Percentiles rank a stretch among this genome's conserved stretches.
Conservation (phyloP, 345 rosid species). For the Camelina neglecta region DNA sequence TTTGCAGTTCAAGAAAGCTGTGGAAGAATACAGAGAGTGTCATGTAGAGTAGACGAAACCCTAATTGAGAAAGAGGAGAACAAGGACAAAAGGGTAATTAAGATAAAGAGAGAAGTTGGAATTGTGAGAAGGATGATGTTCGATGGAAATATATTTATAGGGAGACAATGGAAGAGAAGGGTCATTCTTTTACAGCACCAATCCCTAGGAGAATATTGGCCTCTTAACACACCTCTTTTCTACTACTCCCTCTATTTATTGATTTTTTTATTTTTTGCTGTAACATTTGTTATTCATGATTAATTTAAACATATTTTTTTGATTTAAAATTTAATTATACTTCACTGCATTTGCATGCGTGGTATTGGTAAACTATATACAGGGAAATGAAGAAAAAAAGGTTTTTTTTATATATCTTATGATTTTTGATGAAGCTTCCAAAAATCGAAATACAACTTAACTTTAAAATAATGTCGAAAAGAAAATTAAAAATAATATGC, state of each 20-base stretch:
- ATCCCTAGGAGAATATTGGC: conserved; percentile 98
- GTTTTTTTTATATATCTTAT: neutral
- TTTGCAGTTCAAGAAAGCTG: conserved; percentile 99
- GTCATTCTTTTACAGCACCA: conserved; percentile 60
- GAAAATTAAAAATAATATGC: neutral
- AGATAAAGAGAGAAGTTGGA: neutral
- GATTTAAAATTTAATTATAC: neutral
- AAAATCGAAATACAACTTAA: neutral
- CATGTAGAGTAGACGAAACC: conserved; percentile 48
- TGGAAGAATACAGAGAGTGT: conserved; percentile 89
- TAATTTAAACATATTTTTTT: neutral
- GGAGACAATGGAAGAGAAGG: conserved; percentile 41
- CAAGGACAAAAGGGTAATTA: conserved; percentile 13
- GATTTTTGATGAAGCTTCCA: neutral
- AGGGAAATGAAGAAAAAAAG: neutral
- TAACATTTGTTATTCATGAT: conserved; percentile 6
- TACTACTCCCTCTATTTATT: conserved; percentile 6
- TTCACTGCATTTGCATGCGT: conserved; percentile 22
- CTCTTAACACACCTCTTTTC: conserved; percentile 51
- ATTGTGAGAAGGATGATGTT: conserved; percentile 35
- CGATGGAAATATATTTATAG: conserved; percentile 60
- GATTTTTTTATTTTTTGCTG: neutral
- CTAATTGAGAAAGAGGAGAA: conserved; percentile 2
- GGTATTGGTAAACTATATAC: neutral
- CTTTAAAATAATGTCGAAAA: too few species aligned